Evolutionary conservation across 2,329 filamentous ascomycete genomes (phyloP).

Genomic region (Claviceps cyperi): DNA sequence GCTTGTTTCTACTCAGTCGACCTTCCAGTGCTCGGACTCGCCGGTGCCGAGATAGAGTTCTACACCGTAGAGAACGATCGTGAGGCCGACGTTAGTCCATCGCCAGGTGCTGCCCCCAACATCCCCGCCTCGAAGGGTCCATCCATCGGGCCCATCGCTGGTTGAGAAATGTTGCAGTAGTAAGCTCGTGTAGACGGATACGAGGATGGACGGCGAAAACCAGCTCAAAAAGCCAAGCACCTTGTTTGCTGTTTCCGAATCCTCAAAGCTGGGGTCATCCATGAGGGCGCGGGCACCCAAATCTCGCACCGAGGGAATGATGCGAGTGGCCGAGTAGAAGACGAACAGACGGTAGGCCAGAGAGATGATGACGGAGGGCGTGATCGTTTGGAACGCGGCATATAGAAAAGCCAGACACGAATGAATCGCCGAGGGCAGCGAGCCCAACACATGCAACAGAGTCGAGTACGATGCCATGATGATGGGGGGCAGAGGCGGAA

Average conservation of each 20-base stretch:
- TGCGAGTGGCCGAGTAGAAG: conserved; percentile 87
- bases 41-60: conserved; percentile 79
- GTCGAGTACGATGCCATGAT: conserved; percentile 98
- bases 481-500: conserved; percentile 89
- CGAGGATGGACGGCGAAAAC: conserved; percentile 88
- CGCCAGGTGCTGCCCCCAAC: conserved; percentile 73
- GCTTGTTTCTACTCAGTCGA: conserved; percentile 44
- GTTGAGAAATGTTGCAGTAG: conserved; percentile 90
- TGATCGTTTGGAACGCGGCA: conserved; percentile 88
- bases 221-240: conserved; percentile 75
- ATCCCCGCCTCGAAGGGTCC: conserved; percentile 73
- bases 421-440: conserved; percentile 69
- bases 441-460: conserved; percentile 67
- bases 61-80: conserved; percentile 79
- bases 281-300: conserved; percentile 70
- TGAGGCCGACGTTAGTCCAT: conserved; percentile 83
- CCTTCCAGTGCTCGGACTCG: conserved; percentile 90
- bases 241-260: conserved; percentile 67
- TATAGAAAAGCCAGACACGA: conserved; percentile 76
- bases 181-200: conserved; percentile 91
- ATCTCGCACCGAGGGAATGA: conserved; percentile 86
- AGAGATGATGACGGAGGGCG: conserved; percentile 88
- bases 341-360: conserved; percentile 88
- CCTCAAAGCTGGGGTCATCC: conserved; percentile 73
- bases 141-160: conserved; percentile 56